Percentiles rank a stretch among this genome's conserved stretches.
phyloP scores from a whole-genome alignment of 2,329 filamentous ascomycete genomes.

The Chaetomium sp. region DNA sequence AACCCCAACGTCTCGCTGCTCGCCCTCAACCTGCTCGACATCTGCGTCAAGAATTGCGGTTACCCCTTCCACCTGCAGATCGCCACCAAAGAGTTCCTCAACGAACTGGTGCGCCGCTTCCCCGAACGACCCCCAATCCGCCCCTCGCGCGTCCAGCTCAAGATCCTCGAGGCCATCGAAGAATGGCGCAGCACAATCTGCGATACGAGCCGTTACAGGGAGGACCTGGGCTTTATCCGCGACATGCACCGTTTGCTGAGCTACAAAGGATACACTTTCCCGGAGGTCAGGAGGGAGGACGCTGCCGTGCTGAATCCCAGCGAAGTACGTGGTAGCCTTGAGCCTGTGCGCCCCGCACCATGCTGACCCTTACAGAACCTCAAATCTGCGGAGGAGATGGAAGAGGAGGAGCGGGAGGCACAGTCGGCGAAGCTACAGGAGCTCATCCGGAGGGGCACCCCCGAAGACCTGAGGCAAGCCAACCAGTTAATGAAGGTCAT shows the following conservation, averaged over 20 bases:
- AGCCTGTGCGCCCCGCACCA: neutral
- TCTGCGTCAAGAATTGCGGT: conserved; percentile 99
- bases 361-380: conserved; percentile 67
- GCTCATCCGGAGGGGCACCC: conserved; percentile 86
- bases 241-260: conserved; percentile 96
- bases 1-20: conserved; percentile 94
- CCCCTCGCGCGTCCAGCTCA: conserved; percentile 81
- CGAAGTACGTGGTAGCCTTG: conserved; percentile 67
- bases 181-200: conserved; percentile 99
- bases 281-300: conserved; percentile 88
- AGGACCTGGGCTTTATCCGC: conserved; percentile 91
- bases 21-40: conserved; percentile 89
- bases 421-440: conserved; percentile 99
- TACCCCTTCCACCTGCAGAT: conserved; percentile 99
- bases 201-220: conserved; percentile 95
- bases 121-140: conserved; percentile 90
- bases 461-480: conserved; percentile 92
- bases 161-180: conserved; percentile 94
- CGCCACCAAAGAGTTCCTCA: conserved; percentile 97
- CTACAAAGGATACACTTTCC: conserved; percentile 97
- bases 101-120: conserved; percentile 94
- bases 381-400: conserved; percentile 97
- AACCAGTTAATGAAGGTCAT: conserved; percentile 99
- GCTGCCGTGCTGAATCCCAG: conserved; percentile 95
- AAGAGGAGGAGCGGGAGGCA: conserved; percentile 90